Evolutionary conservation across 345 rosid species (phyloP), one percentile per base, ranked within the genome.

Genomic region (Firmiana major): DNA sequence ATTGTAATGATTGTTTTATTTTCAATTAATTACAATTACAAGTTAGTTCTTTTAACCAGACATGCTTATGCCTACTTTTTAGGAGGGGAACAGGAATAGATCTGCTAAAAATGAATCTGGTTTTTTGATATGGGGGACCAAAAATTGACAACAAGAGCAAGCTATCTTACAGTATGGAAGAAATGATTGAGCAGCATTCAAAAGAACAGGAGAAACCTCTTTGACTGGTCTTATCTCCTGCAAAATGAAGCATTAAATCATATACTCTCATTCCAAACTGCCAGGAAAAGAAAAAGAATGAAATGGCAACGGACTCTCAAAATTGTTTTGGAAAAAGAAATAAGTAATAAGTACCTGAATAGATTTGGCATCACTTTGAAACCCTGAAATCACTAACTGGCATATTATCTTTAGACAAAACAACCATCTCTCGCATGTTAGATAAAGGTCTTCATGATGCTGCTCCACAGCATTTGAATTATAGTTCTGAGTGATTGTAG

Each of bases 401-500:
- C 98, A 92, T 75, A 92, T 87, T 77, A 91, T 92, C 86, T 92
- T 96, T 79, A 86, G 88, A 85, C 99, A 96, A 76, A 91, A 83
- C 77, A 96, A 85, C 98, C 99, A 96, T 88, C 97, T 92, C 83
- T 96, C 98, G 82, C 97, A 88, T 55, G 82, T 91, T 75, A 96
- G 80, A 76, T 91, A 88, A 78, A 92, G 93, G 80, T 96, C 99
- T 79, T 89, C 94, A 38, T 85, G 91, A 84, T 85, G 92, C 80
- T 88, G 89, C 80, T 85, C 89, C 28, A 76, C 63, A 76, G 87
- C 76, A 86, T 84, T 87, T 73, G 91, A 74, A 80, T 82, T 85
- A 81, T 81, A 85, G 88, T 80, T 81, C 82, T 87, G 91, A 64
- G 82, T 68, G 79, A 91, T 86, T 36, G 90, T 74, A n/a, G 93